phyloP scores from a whole-genome alignment of 371 early-diverging fungal genomes.

The Batkoa obscura region DNA sequence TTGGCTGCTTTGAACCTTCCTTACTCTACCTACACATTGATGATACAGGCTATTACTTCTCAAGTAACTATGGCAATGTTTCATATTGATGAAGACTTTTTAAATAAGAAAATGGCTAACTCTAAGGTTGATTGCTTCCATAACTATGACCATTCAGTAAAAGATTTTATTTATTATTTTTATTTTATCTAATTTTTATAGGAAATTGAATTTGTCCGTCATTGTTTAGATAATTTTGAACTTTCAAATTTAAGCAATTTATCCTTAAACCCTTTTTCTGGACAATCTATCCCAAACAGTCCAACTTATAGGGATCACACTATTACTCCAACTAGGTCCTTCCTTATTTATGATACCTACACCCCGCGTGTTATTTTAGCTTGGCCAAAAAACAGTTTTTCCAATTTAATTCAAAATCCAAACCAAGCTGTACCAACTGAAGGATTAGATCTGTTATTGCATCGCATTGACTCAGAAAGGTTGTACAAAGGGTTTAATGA shows the following conservation, averaged over 20 bases:
- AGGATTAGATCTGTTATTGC: too few relatives aligned
- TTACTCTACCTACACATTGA: neutral
- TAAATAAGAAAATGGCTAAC: neutral
- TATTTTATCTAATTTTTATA: neutral
- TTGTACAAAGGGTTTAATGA: too few relatives aligned
- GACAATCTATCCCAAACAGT: neutral
- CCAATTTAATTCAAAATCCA: neutral
- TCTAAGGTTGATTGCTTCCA: neutral
- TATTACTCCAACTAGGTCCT: neutral
- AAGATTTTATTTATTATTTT: neutral
- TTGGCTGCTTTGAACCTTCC: too few relatives aligned
- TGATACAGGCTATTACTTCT: neutral
- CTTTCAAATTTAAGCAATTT: neutral
- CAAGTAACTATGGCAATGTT: neutral
- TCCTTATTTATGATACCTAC: conserved; percentile 1
- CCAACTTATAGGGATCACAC: too few relatives aligned
- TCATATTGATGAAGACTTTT: neutral
- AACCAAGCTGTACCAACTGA: too few relatives aligned
- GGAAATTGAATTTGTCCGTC: neutral
- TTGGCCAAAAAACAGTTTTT: conserved; percentile 4
- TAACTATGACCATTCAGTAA: neutral
- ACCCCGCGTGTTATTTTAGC: neutral
- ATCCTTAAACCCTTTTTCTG: neutral
- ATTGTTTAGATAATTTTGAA: neutral
- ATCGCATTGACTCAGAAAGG: too few relatives aligned